phyloP scores from a whole-genome alignment of 371 early-diverging fungal genomes.

The Mortierella sp. region DNA sequence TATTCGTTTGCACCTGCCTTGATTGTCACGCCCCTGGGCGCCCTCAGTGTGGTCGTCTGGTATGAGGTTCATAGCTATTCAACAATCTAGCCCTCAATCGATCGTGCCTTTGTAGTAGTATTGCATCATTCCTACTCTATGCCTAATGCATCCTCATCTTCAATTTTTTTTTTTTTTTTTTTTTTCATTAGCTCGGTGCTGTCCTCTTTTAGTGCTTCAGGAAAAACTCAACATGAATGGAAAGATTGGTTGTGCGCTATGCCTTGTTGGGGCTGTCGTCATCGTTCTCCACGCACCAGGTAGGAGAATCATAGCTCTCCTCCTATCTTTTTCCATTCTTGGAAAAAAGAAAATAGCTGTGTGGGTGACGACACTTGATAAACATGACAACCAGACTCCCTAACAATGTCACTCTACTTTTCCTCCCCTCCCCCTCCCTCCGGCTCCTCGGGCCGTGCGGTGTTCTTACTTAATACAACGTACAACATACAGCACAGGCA shows the following conservation, averaged over 20 bases:
- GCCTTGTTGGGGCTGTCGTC: conserved; percentile 89
- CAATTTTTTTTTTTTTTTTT: not conserved
- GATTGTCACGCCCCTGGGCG: conserved; percentile 95
- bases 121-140: not conserved
- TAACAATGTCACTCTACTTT: no score
- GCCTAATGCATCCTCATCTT: not conserved
- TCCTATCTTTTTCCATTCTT: no score
- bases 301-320: conserved; percentile 7
- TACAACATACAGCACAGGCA: conserved; percentile 75
- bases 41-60: conserved; percentile 86
- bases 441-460: no score
- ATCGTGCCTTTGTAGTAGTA: not conserved
- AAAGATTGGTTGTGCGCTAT: conserved; percentile 90
- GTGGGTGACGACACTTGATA: no score
- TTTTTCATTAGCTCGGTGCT: conserved; percentile 77
- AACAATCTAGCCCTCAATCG: not conserved
- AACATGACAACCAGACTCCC: no score
- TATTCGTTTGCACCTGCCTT: conserved; percentile 96
- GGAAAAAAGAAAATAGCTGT: no score
- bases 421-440: no score
- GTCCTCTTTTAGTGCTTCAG: conserved; percentile 89
- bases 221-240: conserved; percentile 88
- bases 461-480: no score
- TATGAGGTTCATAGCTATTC: conserved; percentile 12
- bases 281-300: conserved; percentile 94